Percentiles rank a stretch among this genome's conserved stretches.
Evolutionary conservation across 768 basidiomycete species (phyloP).

Genomic region (Hygrocybe coccinea): DNA sequence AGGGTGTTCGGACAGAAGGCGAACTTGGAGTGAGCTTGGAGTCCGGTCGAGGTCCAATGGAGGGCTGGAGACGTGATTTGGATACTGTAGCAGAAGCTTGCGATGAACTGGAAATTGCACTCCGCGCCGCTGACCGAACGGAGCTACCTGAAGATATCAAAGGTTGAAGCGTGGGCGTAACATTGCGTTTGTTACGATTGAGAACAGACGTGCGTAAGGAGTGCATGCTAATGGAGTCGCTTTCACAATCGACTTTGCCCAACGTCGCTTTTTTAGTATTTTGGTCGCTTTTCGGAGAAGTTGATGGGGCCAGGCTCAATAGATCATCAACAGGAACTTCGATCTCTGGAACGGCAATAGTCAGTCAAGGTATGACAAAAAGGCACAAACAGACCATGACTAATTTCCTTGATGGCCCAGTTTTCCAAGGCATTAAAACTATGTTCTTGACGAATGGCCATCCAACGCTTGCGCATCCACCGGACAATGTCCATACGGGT

Average conservation of each 20-base stretch:
- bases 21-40: constrained; percentile 63
- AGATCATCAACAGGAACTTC: constrained; percentile 79
- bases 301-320: constrained; percentile 38
- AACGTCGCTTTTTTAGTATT: constrained; percentile 18
- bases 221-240: constrained; percentile 30
- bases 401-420: constrained; percentile 87
- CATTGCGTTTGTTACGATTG: constrained; percentile 23
- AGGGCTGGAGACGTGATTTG: not conserved
- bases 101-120: constrained; percentile 24
- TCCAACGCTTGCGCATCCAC: constrained; percentile 79
- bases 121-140: constrained; percentile 44
- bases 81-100: not conserved
- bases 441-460: constrained; percentile 64
- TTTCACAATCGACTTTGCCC: constrained; percentile 37
- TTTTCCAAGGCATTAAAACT: constrained; percentile 80
- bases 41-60: constrained; percentile 47
- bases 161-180: constrained; percentile 4
- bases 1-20: constrained; percentile 14
- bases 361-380: not conserved
- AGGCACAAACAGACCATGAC: constrained; percentile 52
- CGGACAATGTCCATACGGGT: constrained; percentile 58
- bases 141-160: constrained; percentile 32
- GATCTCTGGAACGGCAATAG: constrained; percentile 49
- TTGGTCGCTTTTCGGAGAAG: constrained; percentile 19
- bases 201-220: constrained; percentile 43